These are phyloP conservation scores for Aureobasidium sp. DNA, from an alignment of 2,329 filamentous ascomycete species.

Conservation along the genomic window DNA sequence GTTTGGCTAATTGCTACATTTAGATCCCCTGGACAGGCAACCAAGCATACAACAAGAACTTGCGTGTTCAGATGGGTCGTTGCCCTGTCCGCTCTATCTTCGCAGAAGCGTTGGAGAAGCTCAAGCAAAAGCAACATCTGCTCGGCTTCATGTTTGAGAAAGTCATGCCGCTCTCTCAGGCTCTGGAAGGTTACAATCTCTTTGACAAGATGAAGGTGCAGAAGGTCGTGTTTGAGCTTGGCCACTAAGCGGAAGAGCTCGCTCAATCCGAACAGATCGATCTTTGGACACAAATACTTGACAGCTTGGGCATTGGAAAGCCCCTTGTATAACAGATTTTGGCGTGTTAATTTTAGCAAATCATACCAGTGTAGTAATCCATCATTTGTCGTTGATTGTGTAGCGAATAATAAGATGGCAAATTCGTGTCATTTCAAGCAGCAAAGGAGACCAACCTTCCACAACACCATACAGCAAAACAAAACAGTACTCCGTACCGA, in stretches of 20 bases:
- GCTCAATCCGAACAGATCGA: not conserved
- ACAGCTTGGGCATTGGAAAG: not conserved
- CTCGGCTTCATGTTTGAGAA: conserved; percentile 47
- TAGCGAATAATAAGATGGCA: not conserved
- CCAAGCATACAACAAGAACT: conserved; percentile 43
- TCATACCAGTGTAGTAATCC: not conserved
- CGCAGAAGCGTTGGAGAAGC: conserved; percentile 36
- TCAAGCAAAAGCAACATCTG: conserved; percentile 42
- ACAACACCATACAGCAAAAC: not conserved
- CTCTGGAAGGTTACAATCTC: conserved; percentile 44
- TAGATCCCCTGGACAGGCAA: conserved; percentile 40
- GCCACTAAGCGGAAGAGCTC: not conserved
- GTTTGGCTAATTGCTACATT: not conserved
- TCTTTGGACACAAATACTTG: not conserved
- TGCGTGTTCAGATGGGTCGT: conserved; percentile 42
- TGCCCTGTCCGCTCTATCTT: conserved; percentile 45
- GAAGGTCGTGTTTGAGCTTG: conserved; percentile 40
- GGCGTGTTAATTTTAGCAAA: not conserved
- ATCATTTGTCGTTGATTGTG: not conserved
- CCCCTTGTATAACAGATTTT: not conserved
- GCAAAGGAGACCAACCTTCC: not conserved
- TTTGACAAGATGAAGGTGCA: conserved; percentile 48
- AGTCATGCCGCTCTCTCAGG: conserved; percentile 43
- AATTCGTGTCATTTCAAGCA: not conserved
- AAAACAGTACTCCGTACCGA: not conserved